Percentiles rank a stretch among this genome's conserved stretches.
These are phyloP conservation scores for Cudoniella acicularis DNA, from an alignment of 495 filamentous ascomycete genomes.

Conservation along the genomic window DNA sequence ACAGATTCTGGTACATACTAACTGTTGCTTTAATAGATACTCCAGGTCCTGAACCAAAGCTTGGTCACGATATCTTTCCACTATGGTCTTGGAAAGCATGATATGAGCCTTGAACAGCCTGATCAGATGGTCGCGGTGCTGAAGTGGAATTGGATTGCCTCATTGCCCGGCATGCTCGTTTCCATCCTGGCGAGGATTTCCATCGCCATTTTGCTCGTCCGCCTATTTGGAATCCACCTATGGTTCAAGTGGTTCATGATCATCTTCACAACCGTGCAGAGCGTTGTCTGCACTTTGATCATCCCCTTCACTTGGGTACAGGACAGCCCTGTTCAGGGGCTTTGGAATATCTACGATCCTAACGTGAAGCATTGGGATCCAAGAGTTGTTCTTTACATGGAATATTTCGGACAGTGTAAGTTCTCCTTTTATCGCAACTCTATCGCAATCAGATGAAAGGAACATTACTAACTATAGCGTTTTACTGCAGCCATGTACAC, in stretches of 20 bases:
- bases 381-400: too few relatives aligned
- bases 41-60: not conserved
- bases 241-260: conserved; percentile 21
- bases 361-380: too few relatives aligned
- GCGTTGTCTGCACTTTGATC: not conserved
- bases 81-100: not conserved
- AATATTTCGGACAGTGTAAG: too few relatives aligned
- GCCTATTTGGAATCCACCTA: conserved; percentile 11
- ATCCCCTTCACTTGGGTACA: not conserved
- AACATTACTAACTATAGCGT: too few relatives aligned
- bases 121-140: not conserved
- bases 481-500: conserved; percentile 8
- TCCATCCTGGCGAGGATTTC: conserved; percentile 13
- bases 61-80: not conserved
- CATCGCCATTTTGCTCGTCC: conserved; percentile 17
- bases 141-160: not conserved
- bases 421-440: too few relatives aligned
- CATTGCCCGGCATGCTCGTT: not conserved
- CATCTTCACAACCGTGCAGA: conserved; percentile 1
- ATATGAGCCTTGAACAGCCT: not conserved
- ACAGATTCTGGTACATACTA: not conserved
- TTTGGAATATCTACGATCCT: not conserved
- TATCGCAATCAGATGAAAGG: too few relatives aligned
- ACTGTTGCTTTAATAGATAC: not conserved
- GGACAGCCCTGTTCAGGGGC: not conserved